Conservation (phyloP, 257 asterid genomes). For the Petrea volubilis region DNA sequence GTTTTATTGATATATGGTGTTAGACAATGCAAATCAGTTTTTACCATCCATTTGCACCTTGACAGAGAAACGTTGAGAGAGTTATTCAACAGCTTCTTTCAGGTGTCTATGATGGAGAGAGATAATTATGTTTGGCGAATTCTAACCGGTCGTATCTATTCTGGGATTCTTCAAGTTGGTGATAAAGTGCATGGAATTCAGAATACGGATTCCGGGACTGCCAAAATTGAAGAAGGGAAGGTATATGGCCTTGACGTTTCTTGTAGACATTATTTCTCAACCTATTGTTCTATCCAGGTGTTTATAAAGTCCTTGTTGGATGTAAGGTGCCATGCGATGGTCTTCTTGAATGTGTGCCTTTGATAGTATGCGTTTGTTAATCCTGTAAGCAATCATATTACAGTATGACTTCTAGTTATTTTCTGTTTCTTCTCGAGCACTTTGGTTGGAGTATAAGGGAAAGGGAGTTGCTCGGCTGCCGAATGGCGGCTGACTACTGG, state of each 20-base stretch:
- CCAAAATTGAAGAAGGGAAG: conserved; percentile 95
- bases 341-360: neutral
- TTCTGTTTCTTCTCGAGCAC: neutral
- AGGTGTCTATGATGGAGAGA: conserved; percentile 99
- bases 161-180: conserved; percentile 83
- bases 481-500: neutral
- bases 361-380: neutral
- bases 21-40: conserved; percentile 19
- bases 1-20: neutral
- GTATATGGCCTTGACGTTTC: conserved; percentile 41
- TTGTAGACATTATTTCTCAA: neutral
- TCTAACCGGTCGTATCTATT: conserved; percentile 88
- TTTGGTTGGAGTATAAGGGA: neutral
- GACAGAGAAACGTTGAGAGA: conserved; percentile 38
- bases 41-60: conserved; percentile 19
- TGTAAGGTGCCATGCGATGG: neutral
- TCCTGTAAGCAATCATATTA: conserved; percentile 3
- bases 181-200: conserved; percentile 93
- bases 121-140: conserved; percentile 94
- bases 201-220: conserved; percentile 64
- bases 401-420: neutral
- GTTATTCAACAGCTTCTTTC: conserved; percentile 61
- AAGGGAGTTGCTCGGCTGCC: neutral
- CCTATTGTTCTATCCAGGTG: neutral
- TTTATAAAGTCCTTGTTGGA: conserved; percentile 3